Percentiles rank a stretch among this genome's conserved stretches.
Conservation (phyloP, 352 stramenopile genomes). For the Phytophthora chlamydospora region DNA sequence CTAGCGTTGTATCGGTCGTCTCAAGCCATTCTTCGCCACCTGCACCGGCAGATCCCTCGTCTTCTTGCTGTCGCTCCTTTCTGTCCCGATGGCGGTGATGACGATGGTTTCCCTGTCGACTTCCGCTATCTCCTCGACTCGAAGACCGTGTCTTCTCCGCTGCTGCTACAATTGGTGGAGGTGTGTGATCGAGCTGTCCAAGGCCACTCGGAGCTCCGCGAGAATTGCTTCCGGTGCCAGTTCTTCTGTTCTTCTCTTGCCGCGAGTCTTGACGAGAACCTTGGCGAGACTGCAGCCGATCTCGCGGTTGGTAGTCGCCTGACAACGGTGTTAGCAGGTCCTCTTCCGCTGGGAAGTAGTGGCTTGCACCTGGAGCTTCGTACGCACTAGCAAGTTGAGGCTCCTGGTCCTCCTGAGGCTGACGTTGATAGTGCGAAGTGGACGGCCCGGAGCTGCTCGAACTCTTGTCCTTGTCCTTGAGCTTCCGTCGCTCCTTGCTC, state of each 20-base stretch:
- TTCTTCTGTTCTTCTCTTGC: constrained; percentile 28
- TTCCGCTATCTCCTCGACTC: constrained; percentile 30
- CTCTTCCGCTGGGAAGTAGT: constrained; percentile 33
- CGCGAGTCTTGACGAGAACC: constrained; percentile 65
- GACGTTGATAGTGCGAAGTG: constrained; percentile 4
- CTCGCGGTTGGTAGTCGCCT: constrained; percentile 67
- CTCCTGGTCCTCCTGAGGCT: constrained; percentile 32
- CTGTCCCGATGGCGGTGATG: constrained; percentile 37
- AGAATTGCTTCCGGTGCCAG: constrained; percentile 11
- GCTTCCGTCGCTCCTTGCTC: constrained; percentile 45
- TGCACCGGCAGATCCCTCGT: constrained; percentile 18
- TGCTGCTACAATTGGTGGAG: constrained; percentile 10
- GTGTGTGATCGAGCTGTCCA: constrained; percentile 51
- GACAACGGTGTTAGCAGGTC: constrained; percentile 50
- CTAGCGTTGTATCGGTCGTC: neutral
- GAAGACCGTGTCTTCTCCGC: constrained; percentile 23
- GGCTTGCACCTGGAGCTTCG: constrained; percentile 25
- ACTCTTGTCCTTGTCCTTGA: constrained; percentile 41
- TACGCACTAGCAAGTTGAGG: constrained; percentile 32
- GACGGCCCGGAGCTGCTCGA: constrained; percentile 1
- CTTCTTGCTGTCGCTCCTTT: constrained; percentile 38
- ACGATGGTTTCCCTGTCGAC: constrained; percentile 31
- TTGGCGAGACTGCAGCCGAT: constrained; percentile 80
- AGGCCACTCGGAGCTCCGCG: constrained; percentile 30
- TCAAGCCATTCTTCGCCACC: constrained; percentile 25